Evolutionary conservation across 257 asterid genomes (phyloP), one percentile per base, ranked within the genome.

Genomic region (Lantana camara): DNA sequence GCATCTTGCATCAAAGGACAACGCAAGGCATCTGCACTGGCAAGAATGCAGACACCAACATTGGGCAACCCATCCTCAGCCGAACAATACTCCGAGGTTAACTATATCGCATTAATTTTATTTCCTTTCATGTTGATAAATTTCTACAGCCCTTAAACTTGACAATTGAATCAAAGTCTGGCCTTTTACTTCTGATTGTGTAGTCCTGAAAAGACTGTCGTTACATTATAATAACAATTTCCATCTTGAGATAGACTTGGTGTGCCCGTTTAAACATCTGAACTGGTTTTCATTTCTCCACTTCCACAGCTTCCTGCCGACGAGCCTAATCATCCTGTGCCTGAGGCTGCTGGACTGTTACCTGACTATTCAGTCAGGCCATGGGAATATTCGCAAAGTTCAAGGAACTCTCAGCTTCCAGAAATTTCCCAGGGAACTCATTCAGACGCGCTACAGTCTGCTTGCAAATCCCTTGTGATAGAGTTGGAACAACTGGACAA

Each of bases 401-500:
- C 32, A 55, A 66, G 57, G 44, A 60, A 46, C 21, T 48, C 40
- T 45, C 40, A 61, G 24, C 60, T 34, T 22, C 59, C 45, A 34
- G 81, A 57, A 68, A 42, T 67, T 45, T 59, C 74, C 47, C 64
- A 58, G 37, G 47, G 13, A 21, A 24, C 70, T 24, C 27, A 24
- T 11, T 48, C 57, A 14, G 63, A 69, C 38, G 53, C 27, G 9
- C 67, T 63, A 52, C 67, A 70, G 57, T 52, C 79, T 52, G 77
- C 68, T 54, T 61, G 69, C 30, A 24, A 52, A 17, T 55, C 80
- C 22, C 83, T 80, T 40, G 72, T 75, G 60, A 58, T 41, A 37
- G 82, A 77, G 80, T 57, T 84, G 67, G 80, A 78, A 55, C 68
- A 56, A 48, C 65, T 82, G 50, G 79, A 75, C 21, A 74, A 75